Evolutionary conservation across 2,329 filamentous ascomycete genomes (phyloP).

Genomic region (Fusarium miscanthi): DNA sequence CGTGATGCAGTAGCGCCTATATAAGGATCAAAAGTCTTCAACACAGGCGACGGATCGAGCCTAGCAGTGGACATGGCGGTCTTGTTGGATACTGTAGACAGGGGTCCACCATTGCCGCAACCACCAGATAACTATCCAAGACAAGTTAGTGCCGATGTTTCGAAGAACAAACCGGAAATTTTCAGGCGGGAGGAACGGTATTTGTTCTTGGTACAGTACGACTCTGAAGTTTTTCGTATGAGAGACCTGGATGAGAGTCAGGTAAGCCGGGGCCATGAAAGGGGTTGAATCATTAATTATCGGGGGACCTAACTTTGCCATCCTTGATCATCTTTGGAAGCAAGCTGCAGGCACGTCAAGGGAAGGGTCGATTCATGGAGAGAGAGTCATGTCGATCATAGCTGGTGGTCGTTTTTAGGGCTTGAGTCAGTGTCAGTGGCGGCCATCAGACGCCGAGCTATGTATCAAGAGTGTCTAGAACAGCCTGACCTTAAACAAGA

Average conservation of each 20-base stretch:
- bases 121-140: conserved; percentile 20
- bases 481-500: background rate
- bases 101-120: conserved; percentile 27
- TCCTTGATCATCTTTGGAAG: background rate
- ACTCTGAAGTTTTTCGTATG: background rate
- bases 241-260: background rate
- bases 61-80: conserved; percentile 24
- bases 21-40: conserved; percentile 12
- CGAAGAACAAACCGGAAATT: background rate
- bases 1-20: conserved; percentile 16
- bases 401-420: background rate
- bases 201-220: background rate
- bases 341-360: background rate
- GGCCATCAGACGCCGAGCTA: background rate
- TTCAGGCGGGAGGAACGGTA: background rate
- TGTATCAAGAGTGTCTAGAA: conserved; percentile 8
- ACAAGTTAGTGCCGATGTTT: conserved; percentile 2
- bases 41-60: conserved; percentile 34
- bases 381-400: conserved; percentile 15
- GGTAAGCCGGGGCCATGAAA: background rate
- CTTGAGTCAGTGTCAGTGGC: conserved; percentile 10
- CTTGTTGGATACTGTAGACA: background rate
- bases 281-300: background rate
- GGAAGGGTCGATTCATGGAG: background rate
- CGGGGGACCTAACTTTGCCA: background rate